Conservation (phyloP, 2,329 filamentous ascomycete genomes). For the Emergomyces pasteurianus region DNA sequence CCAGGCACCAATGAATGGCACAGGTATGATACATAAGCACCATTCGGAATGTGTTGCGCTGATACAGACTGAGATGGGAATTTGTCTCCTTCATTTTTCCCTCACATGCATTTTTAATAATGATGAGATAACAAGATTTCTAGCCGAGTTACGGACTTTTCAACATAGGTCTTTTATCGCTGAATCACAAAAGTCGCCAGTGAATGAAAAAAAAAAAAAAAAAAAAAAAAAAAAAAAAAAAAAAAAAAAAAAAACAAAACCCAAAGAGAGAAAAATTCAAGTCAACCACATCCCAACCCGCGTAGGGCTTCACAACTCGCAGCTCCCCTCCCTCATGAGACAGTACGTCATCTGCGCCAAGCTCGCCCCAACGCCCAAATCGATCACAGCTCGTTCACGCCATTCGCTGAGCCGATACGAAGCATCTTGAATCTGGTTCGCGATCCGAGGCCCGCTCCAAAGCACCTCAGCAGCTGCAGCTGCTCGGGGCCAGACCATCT, state of each 20-base stretch:
- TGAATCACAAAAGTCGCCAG: too few species aligned
- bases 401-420: constrained; percentile 59
- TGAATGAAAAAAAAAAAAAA: background rate
- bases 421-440: constrained; percentile 41
- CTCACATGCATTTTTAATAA: too few species aligned
- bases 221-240: background rate
- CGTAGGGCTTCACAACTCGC: constrained; percentile 4
- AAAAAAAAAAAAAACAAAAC: background rate
- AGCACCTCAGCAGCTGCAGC: constrained; percentile 65
- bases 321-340: constrained; percentile 25
- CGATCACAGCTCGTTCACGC: constrained; percentile 58
- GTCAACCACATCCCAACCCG: too few species aligned
- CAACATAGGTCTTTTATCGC: too few species aligned
- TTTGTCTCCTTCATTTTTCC: background rate
- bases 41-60: too few species aligned
- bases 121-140: too few species aligned
- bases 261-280: background rate
- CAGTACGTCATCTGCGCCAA: constrained; percentile 65
- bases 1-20: too few species aligned
- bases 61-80: too few species aligned
- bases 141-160: too few species aligned
- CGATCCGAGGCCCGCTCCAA: constrained; percentile 53
- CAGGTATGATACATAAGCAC: too few species aligned
- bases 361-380: constrained; percentile 51
- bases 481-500: constrained; percentile 65